Percentiles rank a stretch among this genome's conserved stretches.
Evolutionary conservation across 2,329 filamentous ascomycete species (phyloP).

Genomic region (Aspergillus brunneoviolaceus): DNA sequence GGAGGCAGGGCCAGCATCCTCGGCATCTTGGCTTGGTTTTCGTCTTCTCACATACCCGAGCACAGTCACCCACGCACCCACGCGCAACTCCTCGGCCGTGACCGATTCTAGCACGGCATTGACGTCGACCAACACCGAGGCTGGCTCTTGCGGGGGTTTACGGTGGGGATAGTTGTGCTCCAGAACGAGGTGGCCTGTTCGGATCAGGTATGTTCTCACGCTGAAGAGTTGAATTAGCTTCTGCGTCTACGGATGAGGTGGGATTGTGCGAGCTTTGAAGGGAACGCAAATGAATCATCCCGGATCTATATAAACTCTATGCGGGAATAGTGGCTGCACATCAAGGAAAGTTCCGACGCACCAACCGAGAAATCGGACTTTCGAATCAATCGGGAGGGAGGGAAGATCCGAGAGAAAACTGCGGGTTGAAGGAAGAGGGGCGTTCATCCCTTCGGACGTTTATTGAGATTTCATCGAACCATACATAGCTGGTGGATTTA

Average conservation of each 20-base stretch:
- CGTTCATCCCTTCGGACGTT: slow-evolving; percentile 35
- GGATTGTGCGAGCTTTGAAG: no score
- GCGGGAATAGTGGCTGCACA: no score
- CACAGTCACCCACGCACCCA: slow-evolving; percentile 87
- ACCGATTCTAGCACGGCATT: slow-evolving; percentile 67
- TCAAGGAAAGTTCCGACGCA: slow-evolving; percentile 47
- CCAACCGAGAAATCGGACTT: slow-evolving; percentile 92
- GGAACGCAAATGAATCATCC: no score
- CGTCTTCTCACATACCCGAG: slow-evolving; percentile 67
- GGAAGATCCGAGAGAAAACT: slow-evolving; percentile 65
- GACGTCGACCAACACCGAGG: slow-evolving; percentile 65
- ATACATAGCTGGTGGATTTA: slow-evolving; percentile 1
- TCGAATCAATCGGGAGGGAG: slow-evolving; percentile 58
- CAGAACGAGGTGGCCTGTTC: slow-evolving; percentile 63
- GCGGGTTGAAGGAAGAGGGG: slow-evolving; percentile 63
- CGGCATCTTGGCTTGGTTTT: neutral
- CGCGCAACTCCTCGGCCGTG: slow-evolving; percentile 60
- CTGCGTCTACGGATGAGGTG: neutral
- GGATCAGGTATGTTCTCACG: slow-evolving; percentile 58
- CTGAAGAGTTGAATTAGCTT: slow-evolving; percentile 39
- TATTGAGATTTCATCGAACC: neutral
- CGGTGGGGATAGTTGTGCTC: slow-evolving; percentile 61
- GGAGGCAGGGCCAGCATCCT: neutral
- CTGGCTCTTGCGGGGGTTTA: slow-evolving; percentile 36
- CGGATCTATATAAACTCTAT: no score